Conservation (phyloP, 495 filamentous ascomycete species). For the Rhypophila decipiens region DNA sequence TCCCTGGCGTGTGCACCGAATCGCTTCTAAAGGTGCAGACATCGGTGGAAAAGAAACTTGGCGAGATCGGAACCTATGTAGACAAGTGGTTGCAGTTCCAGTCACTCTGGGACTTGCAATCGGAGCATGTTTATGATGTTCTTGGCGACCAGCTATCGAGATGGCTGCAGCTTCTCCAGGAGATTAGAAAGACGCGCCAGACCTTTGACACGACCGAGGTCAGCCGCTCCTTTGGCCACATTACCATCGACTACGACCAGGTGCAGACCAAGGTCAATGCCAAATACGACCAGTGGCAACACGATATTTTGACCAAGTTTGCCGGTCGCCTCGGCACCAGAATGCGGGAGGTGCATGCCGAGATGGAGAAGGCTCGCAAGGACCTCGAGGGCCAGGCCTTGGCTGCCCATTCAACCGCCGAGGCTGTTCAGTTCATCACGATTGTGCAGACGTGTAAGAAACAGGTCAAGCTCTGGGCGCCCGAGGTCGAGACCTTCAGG, state of each 20-base stretch:
- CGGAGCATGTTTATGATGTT: slow-evolving; percentile 86
- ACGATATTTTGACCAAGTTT: slow-evolving; percentile 91
- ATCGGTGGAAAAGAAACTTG: slow-evolving; percentile 70
- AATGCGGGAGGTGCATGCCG: slow-evolving; percentile 81
- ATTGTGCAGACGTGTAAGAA: slow-evolving; percentile 93
- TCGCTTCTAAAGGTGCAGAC: slow-evolving; percentile 72
- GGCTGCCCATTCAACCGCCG: slow-evolving; percentile 86
- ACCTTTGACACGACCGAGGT: slow-evolving; percentile 96
- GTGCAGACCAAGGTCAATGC: slow-evolving; percentile 96
- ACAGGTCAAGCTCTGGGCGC: slow-evolving; percentile 87
- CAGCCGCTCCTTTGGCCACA: slow-evolving; percentile 82
- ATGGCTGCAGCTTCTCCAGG: slow-evolving; percentile 91
- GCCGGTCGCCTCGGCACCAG: slow-evolving; percentile 80
- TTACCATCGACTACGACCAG: slow-evolving; percentile 94
- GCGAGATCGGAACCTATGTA: slow-evolving; percentile 72
- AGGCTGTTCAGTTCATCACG: slow-evolving; percentile 97
- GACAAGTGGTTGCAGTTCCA: slow-evolving; percentile 99
- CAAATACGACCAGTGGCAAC: slow-evolving; percentile 99
- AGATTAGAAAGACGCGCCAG: slow-evolving; percentile 84
- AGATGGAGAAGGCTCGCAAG: slow-evolving; percentile 78
- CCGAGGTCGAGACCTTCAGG: slow-evolving; percentile 89
- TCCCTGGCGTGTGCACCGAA: slow-evolving; percentile 74
- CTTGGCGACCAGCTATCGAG: slow-evolving; percentile 85
- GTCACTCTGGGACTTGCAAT: slow-evolving; percentile 94
- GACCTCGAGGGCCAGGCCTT: slow-evolving; percentile 87